Percentiles rank a stretch among this genome's conserved stretches.
phyloP scores from a whole-genome alignment of 139 green algal genomes.

The Monoraphidium neglectum region DNA sequence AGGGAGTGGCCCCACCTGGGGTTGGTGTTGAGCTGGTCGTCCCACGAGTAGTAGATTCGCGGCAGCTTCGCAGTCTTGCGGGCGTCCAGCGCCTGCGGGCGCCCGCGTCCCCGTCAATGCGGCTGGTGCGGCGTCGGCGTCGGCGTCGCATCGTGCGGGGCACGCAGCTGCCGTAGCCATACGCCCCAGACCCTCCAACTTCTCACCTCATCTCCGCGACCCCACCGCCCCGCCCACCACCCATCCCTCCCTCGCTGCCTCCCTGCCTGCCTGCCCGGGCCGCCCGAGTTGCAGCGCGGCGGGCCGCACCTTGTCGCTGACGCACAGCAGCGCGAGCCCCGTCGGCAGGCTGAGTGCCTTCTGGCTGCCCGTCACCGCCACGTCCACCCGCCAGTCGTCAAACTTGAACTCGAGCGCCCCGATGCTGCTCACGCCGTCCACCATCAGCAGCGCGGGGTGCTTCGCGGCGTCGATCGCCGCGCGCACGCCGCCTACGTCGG shows the following conservation, averaged over 20 bases:
- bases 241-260: too few relatives aligned
- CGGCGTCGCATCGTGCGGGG: not conserved
- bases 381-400: conserved; percentile 95
- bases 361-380: conserved; percentile 95
- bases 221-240: too few relatives aligned
- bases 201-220: too few relatives aligned
- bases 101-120: not conserved
- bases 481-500: conserved; percentile 71
- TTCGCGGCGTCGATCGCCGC: conserved; percentile 70
- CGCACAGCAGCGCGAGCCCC: conserved; percentile 87
- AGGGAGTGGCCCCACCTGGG: too few relatives aligned
- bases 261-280: not conserved
- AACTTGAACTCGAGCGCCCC: conserved; percentile 92
- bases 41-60: conserved; percentile 91
- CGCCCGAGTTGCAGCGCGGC: not conserved
- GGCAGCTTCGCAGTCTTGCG: conserved; percentile 72
- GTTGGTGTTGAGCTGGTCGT: conserved; percentile 74
- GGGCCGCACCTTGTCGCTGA: conserved; percentile 68
- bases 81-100: conserved; percentile 69
- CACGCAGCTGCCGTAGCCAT: not conserved
- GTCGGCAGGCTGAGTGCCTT: conserved; percentile 97
- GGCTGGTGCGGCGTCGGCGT: not conserved
- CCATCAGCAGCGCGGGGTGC: conserved; percentile 91
- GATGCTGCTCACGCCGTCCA: conserved; percentile 93
- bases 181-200: not conserved